These are phyloP conservation scores for Penicillium flavigenum DNA, from an alignment of 495 filamentous ascomycete species.

Conservation along the genomic window DNA sequence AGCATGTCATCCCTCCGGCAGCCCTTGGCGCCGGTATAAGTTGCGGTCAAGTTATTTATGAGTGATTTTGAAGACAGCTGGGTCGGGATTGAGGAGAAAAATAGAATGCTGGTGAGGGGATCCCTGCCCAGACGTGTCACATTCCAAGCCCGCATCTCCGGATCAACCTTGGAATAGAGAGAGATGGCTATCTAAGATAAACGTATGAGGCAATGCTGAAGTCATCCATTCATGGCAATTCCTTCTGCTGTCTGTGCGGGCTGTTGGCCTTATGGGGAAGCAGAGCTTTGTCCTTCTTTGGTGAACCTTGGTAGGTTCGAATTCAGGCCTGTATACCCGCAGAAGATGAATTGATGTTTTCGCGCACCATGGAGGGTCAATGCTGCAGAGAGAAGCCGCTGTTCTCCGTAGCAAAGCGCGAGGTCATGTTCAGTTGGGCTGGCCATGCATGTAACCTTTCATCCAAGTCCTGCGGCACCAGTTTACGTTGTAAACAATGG, in stretches of 20 bases:
- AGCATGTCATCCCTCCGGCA: slow-evolving; percentile 1
- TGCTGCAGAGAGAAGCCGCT: neutral
- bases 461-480: neutral
- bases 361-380: neutral
- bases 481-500: neutral
- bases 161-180: neutral
- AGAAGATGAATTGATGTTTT: neutral
- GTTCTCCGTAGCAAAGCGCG: neutral
- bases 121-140: slow-evolving; percentile 16
- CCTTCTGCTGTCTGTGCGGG: neutral
- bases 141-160: slow-evolving; percentile 9
- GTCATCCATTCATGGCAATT: slow-evolving; percentile 8
- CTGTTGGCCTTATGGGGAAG: neutral
- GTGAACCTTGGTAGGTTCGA: slow-evolving; percentile 3
- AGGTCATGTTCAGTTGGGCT: neutral
- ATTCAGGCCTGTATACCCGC: slow-evolving; percentile 3
- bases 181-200: slow-evolving; percentile 5
- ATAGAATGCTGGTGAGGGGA: neutral
- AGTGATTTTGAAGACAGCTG: slow-evolving; percentile 4
- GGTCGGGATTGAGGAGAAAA: neutral
- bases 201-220: slow-evolving; percentile 14
- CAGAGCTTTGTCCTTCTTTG: slow-evolving; percentile 2
- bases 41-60: slow-evolving; percentile 5
- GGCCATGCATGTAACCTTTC: neutral
- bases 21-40: neutral